A percentile compares a stretch with the other conserved stretches of the same genome.
These are phyloP conservation scores for Phytopythium helicoides DNA, from an alignment of 352 stramenopile genomes.

Conservation along the genomic window DNA sequence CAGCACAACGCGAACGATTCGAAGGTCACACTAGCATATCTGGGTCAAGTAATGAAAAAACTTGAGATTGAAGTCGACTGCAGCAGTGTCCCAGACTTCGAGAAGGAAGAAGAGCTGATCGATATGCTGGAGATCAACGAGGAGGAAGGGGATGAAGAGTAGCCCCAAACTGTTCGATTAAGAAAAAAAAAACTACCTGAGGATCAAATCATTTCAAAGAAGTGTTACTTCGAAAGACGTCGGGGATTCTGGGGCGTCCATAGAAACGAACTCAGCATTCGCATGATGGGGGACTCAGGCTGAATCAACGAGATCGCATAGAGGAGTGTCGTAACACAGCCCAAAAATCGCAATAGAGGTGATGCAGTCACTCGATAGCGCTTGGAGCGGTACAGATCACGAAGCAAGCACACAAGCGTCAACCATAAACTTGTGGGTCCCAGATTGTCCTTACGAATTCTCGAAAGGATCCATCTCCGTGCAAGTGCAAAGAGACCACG, in stretches of 20 bases:
- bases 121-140: conserved; percentile 25
- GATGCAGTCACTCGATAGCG: conserved; percentile 30
- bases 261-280: too few relatives aligned
- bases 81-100: conserved; percentile 47
- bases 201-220: too few relatives aligned
- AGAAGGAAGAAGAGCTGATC: conserved; percentile 49
- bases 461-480: too few relatives aligned
- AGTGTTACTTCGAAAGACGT: too few relatives aligned
- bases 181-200: too few relatives aligned
- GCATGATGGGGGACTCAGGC: neutral
- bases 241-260: too few relatives aligned
- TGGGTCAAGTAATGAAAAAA: conserved; percentile 47
- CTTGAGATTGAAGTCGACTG: conserved; percentile 56
- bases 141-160: conserved; percentile 20
- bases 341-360: conserved; percentile 21
- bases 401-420: conserved; percentile 27
- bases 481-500: too few relatives aligned
- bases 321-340: conserved; percentile 20
- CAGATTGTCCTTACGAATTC: too few relatives aligned
- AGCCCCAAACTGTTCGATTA: too few relatives aligned
- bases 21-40: conserved; percentile 40
- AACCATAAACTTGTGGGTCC: conserved; percentile 28
- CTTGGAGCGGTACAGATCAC: conserved; percentile 33
- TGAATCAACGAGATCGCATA: conserved; percentile 16
- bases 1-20: conserved; percentile 33